These are phyloP conservation scores for Coemansia aciculifera DNA, from an alignment of 192 early-diverging fungal genomes.

Conservation along the genomic window DNA sequence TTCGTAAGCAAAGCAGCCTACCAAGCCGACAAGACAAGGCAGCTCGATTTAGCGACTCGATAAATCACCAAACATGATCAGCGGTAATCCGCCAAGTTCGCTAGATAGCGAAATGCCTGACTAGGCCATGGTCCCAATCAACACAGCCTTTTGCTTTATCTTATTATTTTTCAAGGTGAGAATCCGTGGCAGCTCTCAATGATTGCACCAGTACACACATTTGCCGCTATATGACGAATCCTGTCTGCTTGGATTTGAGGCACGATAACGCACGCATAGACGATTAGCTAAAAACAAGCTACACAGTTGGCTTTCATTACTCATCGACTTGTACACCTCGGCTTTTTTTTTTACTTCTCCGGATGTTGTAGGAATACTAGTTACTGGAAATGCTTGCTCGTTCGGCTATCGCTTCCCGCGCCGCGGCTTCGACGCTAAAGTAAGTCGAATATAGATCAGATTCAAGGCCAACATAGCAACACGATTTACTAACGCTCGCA, in stretches of 20 bases:
- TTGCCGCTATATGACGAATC: neutral
- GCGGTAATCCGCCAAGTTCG: neutral
- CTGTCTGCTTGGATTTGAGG: neutral
- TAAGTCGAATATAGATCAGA: conserved; percentile 20
- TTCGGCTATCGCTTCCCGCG: conserved; percentile 42
- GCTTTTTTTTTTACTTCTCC: neutral
- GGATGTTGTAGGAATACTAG: conserved; percentile 2
- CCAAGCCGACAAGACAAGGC: neutral
- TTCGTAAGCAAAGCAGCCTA: neutral
- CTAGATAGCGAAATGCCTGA: neutral
- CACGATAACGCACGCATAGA: neutral
- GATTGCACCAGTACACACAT: neutral
- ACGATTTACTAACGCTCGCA: neutral
- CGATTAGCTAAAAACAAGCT: neutral
- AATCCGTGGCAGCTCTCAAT: neutral
- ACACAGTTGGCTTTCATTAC: neutral
- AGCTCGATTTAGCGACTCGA: neutral
- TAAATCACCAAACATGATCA: too few relatives aligned
- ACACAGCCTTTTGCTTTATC: neutral
- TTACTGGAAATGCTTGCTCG: conserved; percentile 48
- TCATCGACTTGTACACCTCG: neutral
- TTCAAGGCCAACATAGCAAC: neutral
- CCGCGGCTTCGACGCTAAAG: conserved; percentile 38
- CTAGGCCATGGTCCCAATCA: neutral
- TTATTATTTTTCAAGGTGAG: conserved; percentile 3